A percentile compares a stretch with the other conserved stretches of the same genome.
phyloP scores from a whole-genome alignment of 768 basidiomycete genomes.

The Imleria badia region DNA sequence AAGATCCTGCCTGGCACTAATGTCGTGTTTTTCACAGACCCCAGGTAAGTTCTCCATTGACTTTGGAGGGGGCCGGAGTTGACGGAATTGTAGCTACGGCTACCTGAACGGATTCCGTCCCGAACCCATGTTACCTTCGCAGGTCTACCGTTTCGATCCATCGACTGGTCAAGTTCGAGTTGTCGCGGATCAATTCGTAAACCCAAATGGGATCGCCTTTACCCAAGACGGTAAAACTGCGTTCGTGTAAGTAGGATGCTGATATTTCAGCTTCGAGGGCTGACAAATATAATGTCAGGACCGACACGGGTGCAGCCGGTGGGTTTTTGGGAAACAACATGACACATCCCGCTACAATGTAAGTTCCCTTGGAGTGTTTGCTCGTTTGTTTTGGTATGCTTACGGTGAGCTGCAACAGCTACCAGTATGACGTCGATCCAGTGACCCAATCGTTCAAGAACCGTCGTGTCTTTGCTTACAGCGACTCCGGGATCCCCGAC shows the following conservation, averaged over 20 bases:
- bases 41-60: conserved; percentile 43
- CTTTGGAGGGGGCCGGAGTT: not conserved
- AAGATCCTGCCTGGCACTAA: conserved; percentile 69
- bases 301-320: conserved; percentile 34
- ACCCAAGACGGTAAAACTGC: conserved; percentile 59
- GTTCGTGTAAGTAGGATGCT: conserved; percentile 49
- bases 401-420: conserved; percentile 39
- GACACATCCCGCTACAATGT: conserved; percentile 71
- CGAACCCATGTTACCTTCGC: conserved; percentile 62
- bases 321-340: conserved; percentile 51
- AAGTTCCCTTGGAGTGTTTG: conserved; percentile 23
- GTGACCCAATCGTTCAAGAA: conserved; percentile 53
- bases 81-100: conserved; percentile 49
- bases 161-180: conserved; percentile 62
- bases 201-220: conserved; percentile 76
- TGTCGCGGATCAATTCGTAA: conserved; percentile 75
- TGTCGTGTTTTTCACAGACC: conserved; percentile 76
- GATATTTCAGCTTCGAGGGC: not conserved
- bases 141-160: conserved; percentile 76
- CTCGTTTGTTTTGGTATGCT: not conserved
- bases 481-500: conserved; percentile 68
- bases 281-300: conserved; percentile 24
- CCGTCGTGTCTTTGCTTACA: conserved; percentile 65
- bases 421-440: conserved; percentile 66
- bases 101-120: conserved; percentile 67